Evolutionary conservation across 345 rosid species (phyloP).

Genomic region (Gossypium anomalum): DNA sequence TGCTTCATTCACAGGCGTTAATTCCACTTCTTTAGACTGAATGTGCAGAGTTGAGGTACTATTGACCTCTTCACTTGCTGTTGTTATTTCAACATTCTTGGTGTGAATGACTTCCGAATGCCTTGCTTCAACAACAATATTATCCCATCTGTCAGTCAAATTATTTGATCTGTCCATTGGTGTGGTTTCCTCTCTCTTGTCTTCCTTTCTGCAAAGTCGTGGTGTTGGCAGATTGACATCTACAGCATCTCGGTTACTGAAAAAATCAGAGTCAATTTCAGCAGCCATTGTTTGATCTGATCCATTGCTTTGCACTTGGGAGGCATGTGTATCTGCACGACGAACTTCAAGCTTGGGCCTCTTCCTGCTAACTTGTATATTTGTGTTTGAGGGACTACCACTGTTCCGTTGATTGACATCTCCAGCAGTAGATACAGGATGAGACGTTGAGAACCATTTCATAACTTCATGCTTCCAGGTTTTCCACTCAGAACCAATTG

Average conservation of each 20-base stretch:
- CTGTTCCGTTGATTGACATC: constrained; percentile 39
- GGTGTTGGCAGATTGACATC: constrained; percentile 31
- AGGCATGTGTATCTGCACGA: constrained; percentile 72
- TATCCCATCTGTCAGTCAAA: constrained; percentile 66
- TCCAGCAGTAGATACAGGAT: constrained; percentile 33
- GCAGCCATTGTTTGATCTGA: constrained; percentile 38
- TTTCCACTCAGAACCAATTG: constrained; percentile 87
- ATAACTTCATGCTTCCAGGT: constrained; percentile 94
- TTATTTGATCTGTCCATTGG: constrained; percentile 35
- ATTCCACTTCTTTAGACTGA: constrained; percentile 25
- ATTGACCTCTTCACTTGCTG: constrained; percentile 26
- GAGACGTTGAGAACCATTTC: constrained; percentile 74
- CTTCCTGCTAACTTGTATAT: constrained; percentile 58
- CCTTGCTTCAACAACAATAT: constrained; percentile 58
- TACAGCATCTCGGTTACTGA: constrained; percentile 38
- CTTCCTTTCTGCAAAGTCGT: constrained; percentile 28
- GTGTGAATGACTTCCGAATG: constrained; percentile 31
- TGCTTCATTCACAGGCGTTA: constrained; percentile 34
- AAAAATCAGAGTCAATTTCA: constrained; percentile 55
- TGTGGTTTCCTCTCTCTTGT: constrained; percentile 28
- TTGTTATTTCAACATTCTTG: constrained; percentile 24
- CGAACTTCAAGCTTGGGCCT: constrained; percentile 94
- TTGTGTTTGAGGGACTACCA: constrained; percentile 38
- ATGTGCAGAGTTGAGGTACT: constrained; percentile 26
- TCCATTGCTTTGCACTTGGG: constrained; percentile 45